Percentiles rank a stretch among this genome's conserved stretches.
These are phyloP conservation scores for Colletotrichum orbiculare DNA, from an alignment of 2,329 filamentous ascomycete genomes.

Conservation along the genomic window DNA sequence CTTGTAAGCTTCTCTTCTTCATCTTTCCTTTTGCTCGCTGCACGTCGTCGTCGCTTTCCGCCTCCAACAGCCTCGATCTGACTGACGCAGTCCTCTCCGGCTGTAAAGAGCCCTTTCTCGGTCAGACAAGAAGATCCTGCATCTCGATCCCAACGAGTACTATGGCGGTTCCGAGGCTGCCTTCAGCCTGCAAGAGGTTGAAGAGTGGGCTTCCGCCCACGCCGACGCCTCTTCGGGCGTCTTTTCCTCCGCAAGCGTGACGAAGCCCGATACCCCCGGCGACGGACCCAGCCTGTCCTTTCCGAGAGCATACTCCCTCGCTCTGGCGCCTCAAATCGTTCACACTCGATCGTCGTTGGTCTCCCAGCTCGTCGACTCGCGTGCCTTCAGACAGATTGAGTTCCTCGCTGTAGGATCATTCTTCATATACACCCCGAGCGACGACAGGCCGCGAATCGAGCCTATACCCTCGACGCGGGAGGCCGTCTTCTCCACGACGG, in stretches of 20 bases:
- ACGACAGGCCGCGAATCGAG: conserved; percentile 56
- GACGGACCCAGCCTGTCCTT: conserved; percentile 56
- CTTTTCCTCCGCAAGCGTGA: conserved; percentile 52
- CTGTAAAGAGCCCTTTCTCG: conserved; percentile 85
- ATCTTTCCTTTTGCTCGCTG: conserved; percentile 36
- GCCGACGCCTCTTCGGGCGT: conserved; percentile 43
- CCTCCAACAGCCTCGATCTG: conserved; percentile 61
- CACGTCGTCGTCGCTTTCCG: conserved; percentile 29
- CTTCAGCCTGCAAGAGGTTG: conserved; percentile 83
- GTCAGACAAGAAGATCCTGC: conserved; percentile 90
- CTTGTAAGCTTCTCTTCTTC: conserved; percentile 67
- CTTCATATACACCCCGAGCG: conserved; percentile 73
- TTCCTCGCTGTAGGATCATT: conserved; percentile 94
- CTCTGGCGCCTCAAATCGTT: conserved; percentile 86
- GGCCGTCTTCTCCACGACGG: conserved; percentile 85
- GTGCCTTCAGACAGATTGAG: conserved; percentile 88
- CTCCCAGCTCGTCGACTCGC: conserved; percentile 85
- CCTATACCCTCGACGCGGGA: conserved; percentile 90
- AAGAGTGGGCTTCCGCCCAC: conserved; percentile 73
- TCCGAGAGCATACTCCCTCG: conserved; percentile 82
- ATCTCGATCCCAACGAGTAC: conserved; percentile 87
- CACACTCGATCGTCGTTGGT: conserved; percentile 85
- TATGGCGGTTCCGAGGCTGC: conserved; percentile 91
- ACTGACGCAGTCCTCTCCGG: conserved; percentile 72
- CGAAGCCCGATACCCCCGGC: conserved; percentile 46